These are phyloP conservation scores for Porogramme epimiltina DNA, from an alignment of 1,284 basidiomycete genomes.

Conservation along the genomic window DNA sequence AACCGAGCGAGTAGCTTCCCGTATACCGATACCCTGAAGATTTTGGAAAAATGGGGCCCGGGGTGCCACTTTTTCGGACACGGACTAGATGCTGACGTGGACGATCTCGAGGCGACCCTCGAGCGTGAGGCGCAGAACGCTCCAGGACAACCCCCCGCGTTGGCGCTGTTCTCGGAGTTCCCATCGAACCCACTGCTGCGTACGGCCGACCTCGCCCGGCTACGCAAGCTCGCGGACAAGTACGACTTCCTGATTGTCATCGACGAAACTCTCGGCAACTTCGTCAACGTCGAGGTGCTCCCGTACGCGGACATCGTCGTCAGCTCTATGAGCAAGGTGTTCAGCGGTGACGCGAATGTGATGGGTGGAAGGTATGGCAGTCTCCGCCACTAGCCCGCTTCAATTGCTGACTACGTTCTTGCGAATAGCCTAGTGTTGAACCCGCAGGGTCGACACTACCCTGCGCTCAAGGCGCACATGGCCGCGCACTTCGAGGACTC, in stretches of 20 bases:
- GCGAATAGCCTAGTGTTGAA: conserved; percentile 83
- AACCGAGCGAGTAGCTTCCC: conserved; percentile 75
- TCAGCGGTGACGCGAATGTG: conserved; percentile 93
- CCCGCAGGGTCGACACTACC: conserved; percentile 73
- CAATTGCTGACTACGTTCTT: conserved; percentile 1
- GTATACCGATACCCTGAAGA: conserved; percentile 97
- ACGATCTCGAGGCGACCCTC: conserved; percentile 70
- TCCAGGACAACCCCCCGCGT: conserved; percentile 52
- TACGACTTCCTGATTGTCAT: conserved; percentile 89
- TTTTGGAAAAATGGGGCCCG: conserved; percentile 96
- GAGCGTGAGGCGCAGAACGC: conserved; percentile 40
- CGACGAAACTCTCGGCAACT: conserved; percentile 97
- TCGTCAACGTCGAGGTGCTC: conserved; percentile 92
- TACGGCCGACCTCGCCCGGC: conserved; percentile 77
- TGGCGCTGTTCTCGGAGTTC: conserved; percentile 85
- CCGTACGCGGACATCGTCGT: conserved; percentile 93
- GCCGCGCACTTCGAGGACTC: conserved; percentile 78
- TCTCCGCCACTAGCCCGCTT: not conserved
- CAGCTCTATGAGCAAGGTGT: conserved; percentile 93
- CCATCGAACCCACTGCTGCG: conserved; percentile 94
- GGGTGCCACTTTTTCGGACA: conserved; percentile 91
- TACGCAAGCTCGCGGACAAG: conserved; percentile 85
- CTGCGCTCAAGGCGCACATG: conserved; percentile 63
- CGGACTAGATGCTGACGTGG: conserved; percentile 79
- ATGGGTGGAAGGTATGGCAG: conserved; percentile 90